Evolutionary conservation across 805 yeast genomes (phyloP), one percentile per base, ranked within the genome.

Genomic region (Ogataea populi-albae): DNA sequence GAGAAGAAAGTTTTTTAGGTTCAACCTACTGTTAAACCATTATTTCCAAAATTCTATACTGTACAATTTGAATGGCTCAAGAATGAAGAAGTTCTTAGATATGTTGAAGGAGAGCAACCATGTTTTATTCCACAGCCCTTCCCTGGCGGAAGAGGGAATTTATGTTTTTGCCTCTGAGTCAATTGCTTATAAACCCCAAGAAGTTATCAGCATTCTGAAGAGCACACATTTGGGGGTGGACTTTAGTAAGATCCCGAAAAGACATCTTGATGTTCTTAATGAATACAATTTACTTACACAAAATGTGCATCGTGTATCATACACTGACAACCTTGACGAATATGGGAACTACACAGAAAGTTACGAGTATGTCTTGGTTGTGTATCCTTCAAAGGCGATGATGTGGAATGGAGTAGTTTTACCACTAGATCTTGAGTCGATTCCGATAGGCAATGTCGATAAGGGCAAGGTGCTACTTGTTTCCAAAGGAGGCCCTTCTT

Each of bases 371-470:
- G 72, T 86, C 10, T 50, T 88, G 18, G 81, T 86, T 0, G 60
- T 89, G 4, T 79, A 86, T 49, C 88, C 95, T 0, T 71, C 81
- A 3, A 86, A 86, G 50, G 94, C 96, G 0, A 73, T 89, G 60
- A 77, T 85, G 32, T 91, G 98, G 98, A 88, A 84, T 42, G 97
- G 97, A 4, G 71, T 75, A 12, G 79, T 83, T 44, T 70, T 80
- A 24, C 73, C 78, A 27, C 56, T 85, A 5, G 67, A 69, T 10
- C 57, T 76, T 10, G 69, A 64, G 8, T 52, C 60, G 3, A 62
- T 73, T 3, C 75, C 79, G 0, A 61, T 72, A 3, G 66, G 76
- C 17, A 81, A 79, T 37, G 64, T 84, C n/a, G 73, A 71, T 40
- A 76, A 75, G 8, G 93, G 94, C 3, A 77, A 79, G 37, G 70